phyloP scores from a whole-genome alignment of 2,329 filamentous ascomycete species.

The Westerdykella aurantiaca region DNA sequence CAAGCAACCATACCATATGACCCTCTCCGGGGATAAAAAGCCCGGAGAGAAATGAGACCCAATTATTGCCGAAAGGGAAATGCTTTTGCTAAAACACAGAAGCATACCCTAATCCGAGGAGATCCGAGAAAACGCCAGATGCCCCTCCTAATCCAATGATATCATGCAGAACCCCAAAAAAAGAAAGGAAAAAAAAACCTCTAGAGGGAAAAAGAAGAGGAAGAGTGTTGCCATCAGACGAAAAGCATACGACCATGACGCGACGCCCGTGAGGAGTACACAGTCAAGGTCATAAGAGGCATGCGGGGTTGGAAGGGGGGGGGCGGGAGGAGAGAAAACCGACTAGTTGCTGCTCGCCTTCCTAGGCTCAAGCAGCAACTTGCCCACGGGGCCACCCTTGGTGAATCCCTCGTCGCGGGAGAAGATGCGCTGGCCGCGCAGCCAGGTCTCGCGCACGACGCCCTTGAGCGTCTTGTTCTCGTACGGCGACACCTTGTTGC shows the following conservation, averaged over 20 bases:
- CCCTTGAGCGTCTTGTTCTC: conserved; percentile 73
- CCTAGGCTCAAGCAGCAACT: conserved; percentile 48
- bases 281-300: no score
- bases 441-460: conserved; percentile 77
- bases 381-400: conserved; percentile 47
- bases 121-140: neutral
- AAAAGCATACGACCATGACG: no score
- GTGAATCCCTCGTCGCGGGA: conserved; percentile 61
- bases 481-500: conserved; percentile 88
- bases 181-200: neutral
- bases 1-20: no score
- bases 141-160: neutral
- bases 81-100: neutral
- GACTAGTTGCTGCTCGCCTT: conserved; percentile 13
- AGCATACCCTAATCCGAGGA: neutral
- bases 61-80: neutral
- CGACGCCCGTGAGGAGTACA: no score
- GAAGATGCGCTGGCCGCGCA: conserved; percentile 72
- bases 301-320: no score
- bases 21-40: no score
- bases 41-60: neutral
- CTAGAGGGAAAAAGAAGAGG: no score
- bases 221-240: no score
- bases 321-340: neutral
- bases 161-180: neutral